Base-by-base conservation (phyloP, 371 early-diverging fungal genomes). In the Rhizomucor miehei region DNA sequence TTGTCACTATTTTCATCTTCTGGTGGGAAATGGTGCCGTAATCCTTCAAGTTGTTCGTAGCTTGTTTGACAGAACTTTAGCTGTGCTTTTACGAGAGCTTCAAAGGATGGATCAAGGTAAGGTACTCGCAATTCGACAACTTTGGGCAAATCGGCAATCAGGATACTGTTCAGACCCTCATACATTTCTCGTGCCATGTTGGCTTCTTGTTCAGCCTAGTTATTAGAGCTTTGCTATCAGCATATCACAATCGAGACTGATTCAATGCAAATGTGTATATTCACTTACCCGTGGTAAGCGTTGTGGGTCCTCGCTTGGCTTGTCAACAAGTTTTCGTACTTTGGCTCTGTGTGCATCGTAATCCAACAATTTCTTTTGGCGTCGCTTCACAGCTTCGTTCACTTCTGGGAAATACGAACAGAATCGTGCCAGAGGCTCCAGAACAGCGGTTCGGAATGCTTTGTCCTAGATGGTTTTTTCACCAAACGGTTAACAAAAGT, bases 51-150 rank as follows among this genome's bases (percentile, higher is more conserved):
- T 52, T 83, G 80, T 21, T 86, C 81, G 52, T 85, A 85, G 35
- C 92, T 87, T 24, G 83, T 81, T 61, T 88, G 87, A 43, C 87
- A 88, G 71, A 95, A 95, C 51, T 82, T 77, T 5, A 92, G 65
- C 63, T 98, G 95, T 4, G 88, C 73, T 71, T 93, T 93, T 54
- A 96, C 88, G 3, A 97, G 71, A 1, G 97, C 97, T 69, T 95
- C 95, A 65, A 98, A 94, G 2, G 90, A 87, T 2, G 98, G 98
- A 48, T 96, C 93, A 29, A 96, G 65, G 53, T 91, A 93, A 2
- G 91, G 86, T 0, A 95, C 89, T 19, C 97, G 80, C 20, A 91
- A 61, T 52, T 92, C 91, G 36, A 98, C 83, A 3, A 97, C 79
- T 63, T 89, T 85, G 17, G 99, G 98, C 29, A 98, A 81, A 60